Base-by-base conservation (phyloP, 805 yeast genomes). In the Candida lessepsii region DNA sequence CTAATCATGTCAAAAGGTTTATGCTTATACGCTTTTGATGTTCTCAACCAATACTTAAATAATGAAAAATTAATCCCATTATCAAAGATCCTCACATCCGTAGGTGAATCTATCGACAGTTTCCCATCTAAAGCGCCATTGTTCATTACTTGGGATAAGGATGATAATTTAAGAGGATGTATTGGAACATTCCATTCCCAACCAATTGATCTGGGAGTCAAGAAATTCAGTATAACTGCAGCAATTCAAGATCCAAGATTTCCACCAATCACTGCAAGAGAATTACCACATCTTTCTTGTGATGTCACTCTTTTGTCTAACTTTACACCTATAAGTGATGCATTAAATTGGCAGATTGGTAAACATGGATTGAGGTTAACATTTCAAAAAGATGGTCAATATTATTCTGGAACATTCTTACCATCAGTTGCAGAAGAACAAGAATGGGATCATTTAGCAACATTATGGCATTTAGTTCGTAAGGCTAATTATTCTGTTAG, bases 361-460 rank as follows among this genome's bases (percentile, higher is more conserved):
- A 56, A 54, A 10, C 93, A 93, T 58, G 99, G 99, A 0, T 75
- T 93, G 14, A 71, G 79, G 40, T 73, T 89, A 5, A 57, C 63
- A 13, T 78, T 87, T 50, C 55, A 54, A 9, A 52, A 63, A 15
- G 50, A 56, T 6, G 71, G 74, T 2, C 54, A 62, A 3, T 44
- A 55, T 0, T 71, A 67, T 40, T 76, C 83, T 36, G 88, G 97
- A 0, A 93, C 98, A 0, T 93, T 88, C 50, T 63, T 93, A 29
- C 99, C 99, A 0, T 85, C 81, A 29, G 98, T 93, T 1, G 95
- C 96, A 16, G 71, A 65, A 4, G 98, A 91, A 49, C 95, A 90
- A 50, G 80, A 77, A 1, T 88, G 96, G 96, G 75, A 73, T 48
- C 75, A 84, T 51, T 63, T 66, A 13, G 81, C 85, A 17, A 91